A percentile compares a stretch with the other conserved stretches of the same genome.
These are phyloP conservation scores for Plasmodium coatneyi DNA, from an alignment of 169 alveolate species.

Conservation along the genomic window DNA sequence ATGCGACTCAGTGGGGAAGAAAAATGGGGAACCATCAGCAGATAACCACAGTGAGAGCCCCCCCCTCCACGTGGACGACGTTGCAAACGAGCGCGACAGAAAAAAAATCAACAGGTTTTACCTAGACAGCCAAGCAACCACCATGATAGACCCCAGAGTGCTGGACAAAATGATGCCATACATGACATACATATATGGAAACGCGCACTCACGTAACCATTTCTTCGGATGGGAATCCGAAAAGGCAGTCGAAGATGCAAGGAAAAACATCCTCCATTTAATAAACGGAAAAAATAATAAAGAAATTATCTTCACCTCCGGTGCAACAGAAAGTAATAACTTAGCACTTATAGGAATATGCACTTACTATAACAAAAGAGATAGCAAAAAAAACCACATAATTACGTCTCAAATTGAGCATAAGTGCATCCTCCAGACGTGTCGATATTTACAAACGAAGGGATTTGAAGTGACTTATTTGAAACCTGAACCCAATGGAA, in stretches of 20 bases:
- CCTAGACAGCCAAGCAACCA: constrained; percentile 98
- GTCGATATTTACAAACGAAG: constrained; percentile 91
- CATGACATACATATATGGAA: constrained; percentile 94
- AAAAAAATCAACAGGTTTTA: constrained; percentile 81
- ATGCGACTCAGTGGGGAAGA: not conserved
- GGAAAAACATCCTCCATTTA: constrained; percentile 90
- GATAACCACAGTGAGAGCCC: not conserved
- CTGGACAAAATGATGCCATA: constrained; percentile 98
- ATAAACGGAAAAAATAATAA: constrained; percentile 90
- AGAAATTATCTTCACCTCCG: constrained; percentile 98
- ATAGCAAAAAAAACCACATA: constrained; percentile 92
- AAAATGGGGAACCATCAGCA: not conserved
- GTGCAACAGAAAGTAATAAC: constrained; percentile 99
- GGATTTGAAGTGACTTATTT: constrained; percentile 96
- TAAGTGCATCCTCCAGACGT: constrained; percentile 96
- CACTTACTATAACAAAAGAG: constrained; percentile 75
- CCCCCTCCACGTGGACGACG: not conserved
- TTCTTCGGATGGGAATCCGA: constrained; percentile 98
- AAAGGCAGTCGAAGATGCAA: constrained; percentile 94
- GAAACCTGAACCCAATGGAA: constrained; percentile 93
- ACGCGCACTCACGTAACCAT: constrained; percentile 98
- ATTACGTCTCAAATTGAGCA: constrained; percentile 98
- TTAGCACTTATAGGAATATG: constrained; percentile 95
- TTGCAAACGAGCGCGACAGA: constrained; percentile 17
- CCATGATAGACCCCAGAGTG: constrained; percentile 98